phyloP scores from a whole-genome alignment of 1,139 yeast genomes.

The Taphrina communis region DNA sequence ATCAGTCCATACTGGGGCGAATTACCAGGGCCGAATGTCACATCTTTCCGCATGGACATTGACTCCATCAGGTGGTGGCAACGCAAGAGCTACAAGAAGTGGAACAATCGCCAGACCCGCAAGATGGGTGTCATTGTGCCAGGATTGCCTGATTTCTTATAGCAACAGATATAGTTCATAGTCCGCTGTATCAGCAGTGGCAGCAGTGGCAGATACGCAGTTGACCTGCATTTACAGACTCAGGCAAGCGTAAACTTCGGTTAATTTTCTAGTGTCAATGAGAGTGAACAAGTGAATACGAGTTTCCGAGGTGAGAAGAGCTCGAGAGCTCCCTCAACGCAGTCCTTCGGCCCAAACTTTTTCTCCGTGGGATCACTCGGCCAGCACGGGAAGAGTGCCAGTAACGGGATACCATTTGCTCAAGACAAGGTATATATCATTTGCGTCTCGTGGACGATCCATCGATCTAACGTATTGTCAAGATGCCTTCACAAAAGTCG shows the following conservation, averaged over 20 bases:
- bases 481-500: conserved; percentile 68
- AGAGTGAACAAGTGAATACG: too few species aligned
- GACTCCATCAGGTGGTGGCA: conserved; percentile 27
- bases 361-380: conserved; percentile 8
- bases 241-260: background rate
- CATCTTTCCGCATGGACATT: conserved; percentile 10
- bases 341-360: conserved; percentile 18
- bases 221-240: too few species aligned
- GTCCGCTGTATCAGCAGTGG: too few species aligned
- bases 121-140: conserved; percentile 20
- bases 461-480: background rate
- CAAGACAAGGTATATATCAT: conserved; percentile 1
- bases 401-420: background rate
- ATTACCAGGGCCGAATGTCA: background rate
- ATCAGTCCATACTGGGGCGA: conserved; percentile 21
- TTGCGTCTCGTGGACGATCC: background rate
- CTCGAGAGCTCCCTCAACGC: conserved; percentile 9
- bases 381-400: background rate
- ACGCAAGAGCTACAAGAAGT: conserved; percentile 12
- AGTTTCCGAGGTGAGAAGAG: background rate
- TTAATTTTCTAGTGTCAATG: too few species aligned
- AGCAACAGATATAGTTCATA: background rate
- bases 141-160: conserved; percentile 5
- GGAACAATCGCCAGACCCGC: conserved; percentile 1
- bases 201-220: too few species aligned